Conservation (phyloP, 2,329 filamentous ascomycete species). For the Massarina eburnea region DNA sequence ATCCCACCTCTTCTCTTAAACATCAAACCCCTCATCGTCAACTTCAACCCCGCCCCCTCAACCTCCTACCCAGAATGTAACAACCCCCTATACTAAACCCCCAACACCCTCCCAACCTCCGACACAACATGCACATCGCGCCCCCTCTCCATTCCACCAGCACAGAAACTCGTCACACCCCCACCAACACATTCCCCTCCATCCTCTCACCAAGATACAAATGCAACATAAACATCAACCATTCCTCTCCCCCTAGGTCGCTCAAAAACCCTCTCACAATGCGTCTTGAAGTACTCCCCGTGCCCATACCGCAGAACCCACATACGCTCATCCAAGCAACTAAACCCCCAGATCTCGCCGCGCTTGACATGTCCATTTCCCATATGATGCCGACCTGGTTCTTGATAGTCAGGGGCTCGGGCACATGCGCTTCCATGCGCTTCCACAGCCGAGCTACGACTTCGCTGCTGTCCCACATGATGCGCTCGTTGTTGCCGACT, state of each 20-base stretch:
- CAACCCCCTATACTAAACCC: background rate
- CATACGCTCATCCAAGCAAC: background rate
- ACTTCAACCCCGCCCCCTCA: background rate
- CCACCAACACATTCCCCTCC: background rate
- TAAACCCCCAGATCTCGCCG: background rate
- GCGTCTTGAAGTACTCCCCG: background rate
- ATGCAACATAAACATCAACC: background rate
- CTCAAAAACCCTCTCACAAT: background rate
- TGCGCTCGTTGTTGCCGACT: background rate
- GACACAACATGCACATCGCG: background rate
- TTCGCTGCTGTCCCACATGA: background rate
- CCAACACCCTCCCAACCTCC: background rate
- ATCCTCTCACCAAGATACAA: background rate
- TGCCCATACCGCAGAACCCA: background rate
- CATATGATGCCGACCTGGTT: background rate
- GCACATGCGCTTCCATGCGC: background rate
- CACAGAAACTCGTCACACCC: background rate
- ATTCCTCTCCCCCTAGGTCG: background rate
- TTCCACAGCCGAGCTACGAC: background rate
- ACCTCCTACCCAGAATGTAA: background rate
- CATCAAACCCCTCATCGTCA: background rate
- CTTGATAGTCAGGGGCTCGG: background rate
- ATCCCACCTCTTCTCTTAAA: background rate
- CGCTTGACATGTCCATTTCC: background rate
- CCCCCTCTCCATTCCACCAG: background rate